Evolutionary conservation across 192 early-diverging fungal species (phyloP).

Genomic region (Backusella tarrabulga): DNA sequence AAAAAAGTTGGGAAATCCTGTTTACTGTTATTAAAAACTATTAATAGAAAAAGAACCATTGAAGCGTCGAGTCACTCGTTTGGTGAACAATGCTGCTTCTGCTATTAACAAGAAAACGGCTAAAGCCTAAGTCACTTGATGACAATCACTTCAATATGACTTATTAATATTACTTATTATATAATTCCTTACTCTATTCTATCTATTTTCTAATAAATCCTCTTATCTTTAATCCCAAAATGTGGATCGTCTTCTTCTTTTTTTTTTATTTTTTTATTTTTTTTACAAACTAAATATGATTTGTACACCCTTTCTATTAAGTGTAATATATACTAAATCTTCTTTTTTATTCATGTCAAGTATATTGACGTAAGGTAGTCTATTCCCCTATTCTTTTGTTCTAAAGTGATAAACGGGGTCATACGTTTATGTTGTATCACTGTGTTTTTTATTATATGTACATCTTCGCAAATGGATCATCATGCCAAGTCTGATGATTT

Average conservation of each 20-base stretch:
- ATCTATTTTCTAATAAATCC: not conserved
- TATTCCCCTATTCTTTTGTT: not conserved
- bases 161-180: not conserved
- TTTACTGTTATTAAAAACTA: not conserved
- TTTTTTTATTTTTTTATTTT: not conserved
- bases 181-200: not conserved
- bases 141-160: not conserved
- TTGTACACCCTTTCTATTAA: not conserved
- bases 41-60: slow-evolving; percentile 1
- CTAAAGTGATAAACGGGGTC: not conserved
- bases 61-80: not conserved
- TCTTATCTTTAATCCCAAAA: not conserved
- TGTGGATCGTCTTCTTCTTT: not conserved
- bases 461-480: not conserved
- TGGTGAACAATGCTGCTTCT: slow-evolving; percentile 7
- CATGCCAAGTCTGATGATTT: not conserved
- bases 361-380: not conserved
- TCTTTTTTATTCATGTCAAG: not conserved
- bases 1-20: not conserved
- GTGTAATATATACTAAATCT: not conserved
- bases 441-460: not conserved
- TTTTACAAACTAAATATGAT: not conserved
- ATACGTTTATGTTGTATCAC: not conserved
- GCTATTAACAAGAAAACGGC: slow-evolving; percentile 7
- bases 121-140: not conserved